phyloP scores from a whole-genome alignment of 208 protist genomes.

The Entamoeba nuttalli region DNA sequence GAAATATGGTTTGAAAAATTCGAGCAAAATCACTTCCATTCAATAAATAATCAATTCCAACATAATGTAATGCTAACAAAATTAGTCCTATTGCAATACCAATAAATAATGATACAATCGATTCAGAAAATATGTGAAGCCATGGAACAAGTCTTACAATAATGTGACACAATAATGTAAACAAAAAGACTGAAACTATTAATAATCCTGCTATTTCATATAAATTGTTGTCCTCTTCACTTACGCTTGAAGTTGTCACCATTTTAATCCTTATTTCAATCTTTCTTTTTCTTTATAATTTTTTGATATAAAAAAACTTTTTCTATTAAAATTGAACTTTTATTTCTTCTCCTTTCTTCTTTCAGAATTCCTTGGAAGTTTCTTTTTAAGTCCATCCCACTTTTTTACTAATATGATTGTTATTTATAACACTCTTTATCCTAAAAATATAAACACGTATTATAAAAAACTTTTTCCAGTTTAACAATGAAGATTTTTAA shows the following conservation, averaged over 20 bases:
- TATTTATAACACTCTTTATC: no score
- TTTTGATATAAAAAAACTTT: no score
- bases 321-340: no score
- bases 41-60: background rate
- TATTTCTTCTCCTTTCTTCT: no score
- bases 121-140: background rate
- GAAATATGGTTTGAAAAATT: background rate
- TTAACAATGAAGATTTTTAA: no score
- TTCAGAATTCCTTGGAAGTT: no score
- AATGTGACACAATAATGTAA: background rate
- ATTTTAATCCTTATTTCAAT: background rate
- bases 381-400: no score
- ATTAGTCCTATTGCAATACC: background rate
- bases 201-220: background rate
- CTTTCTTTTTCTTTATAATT: no score
- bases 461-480: no score
- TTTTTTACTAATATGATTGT: no score
- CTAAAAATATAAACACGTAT: no score
- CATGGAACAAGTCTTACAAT: background rate
- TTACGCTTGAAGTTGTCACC: background rate
- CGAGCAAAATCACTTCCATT: background rate
- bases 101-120: background rate
- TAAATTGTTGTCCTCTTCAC: background rate
- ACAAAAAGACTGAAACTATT: background rate
- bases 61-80: background rate